phyloP scores from a whole-genome alignment of 441 rosid genomes.

The Breynia disticha region DNA sequence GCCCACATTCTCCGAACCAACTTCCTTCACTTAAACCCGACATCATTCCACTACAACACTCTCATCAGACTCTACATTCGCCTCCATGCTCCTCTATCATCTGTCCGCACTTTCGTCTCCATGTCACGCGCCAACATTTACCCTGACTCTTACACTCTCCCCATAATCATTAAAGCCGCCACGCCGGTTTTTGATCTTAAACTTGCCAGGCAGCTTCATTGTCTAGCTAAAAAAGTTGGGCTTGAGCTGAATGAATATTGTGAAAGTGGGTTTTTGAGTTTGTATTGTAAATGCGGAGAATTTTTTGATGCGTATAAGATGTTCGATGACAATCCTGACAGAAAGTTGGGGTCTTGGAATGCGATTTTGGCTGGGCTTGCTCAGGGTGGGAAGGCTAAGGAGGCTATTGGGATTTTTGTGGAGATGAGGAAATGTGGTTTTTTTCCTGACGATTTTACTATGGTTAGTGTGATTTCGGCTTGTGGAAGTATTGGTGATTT shows the following conservation, averaged over 20 bases:
- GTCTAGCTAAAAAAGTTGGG: slow-evolving; percentile 44
- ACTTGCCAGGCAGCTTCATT: slow-evolving; percentile 57
- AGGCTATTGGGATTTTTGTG: slow-evolving; percentile 50
- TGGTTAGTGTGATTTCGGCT: slow-evolving; percentile 67
- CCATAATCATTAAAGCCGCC: slow-evolving; percentile 47
- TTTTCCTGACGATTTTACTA: slow-evolving; percentile 60
- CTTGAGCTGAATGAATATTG: slow-evolving; percentile 50
- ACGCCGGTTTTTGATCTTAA: slow-evolving; percentile 29
- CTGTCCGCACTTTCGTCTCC: slow-evolving; percentile 27
- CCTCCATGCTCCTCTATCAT: slow-evolving; percentile 39
- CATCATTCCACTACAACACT: slow-evolving; percentile 58
- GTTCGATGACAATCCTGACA: slow-evolving; percentile 62
- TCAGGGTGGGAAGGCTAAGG: slow-evolving; percentile 45
- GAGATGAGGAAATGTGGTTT: slow-evolving; percentile 51
- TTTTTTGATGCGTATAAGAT: slow-evolving; percentile 36
- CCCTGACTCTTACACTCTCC: slow-evolving; percentile 65
- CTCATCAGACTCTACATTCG: slow-evolving; percentile 56
- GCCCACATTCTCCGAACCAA: slow-evolving; percentile 39
- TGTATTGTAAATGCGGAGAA: slow-evolving; percentile 49
- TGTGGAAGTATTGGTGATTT: slow-evolving; percentile 67
- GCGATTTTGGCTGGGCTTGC: slow-evolving; percentile 54
- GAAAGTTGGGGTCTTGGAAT: slow-evolving; percentile 86
- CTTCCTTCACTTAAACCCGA: slow-evolving; percentile 25
- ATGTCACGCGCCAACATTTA: slow-evolving; percentile 46
- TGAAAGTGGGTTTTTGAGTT: slow-evolving; percentile 56